These are phyloP conservation scores for Nakazawaea ambrosiae DNA, from an alignment of 805 yeast species.

Conservation along the genomic window DNA sequence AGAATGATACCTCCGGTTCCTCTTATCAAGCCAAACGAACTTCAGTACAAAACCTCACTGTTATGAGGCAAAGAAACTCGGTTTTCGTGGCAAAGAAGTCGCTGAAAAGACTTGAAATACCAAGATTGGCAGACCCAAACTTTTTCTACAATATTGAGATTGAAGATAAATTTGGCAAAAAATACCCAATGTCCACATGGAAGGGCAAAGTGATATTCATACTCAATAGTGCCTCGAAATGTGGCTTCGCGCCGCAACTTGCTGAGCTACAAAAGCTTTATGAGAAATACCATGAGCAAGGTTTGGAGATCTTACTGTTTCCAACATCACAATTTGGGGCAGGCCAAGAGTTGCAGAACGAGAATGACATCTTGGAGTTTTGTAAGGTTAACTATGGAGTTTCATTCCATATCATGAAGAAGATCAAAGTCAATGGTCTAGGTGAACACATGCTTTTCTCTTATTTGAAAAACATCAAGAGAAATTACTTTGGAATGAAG, in stretches of 20 bases:
- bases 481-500: slow-evolving; percentile 51
- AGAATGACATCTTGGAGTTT: slow-evolving; percentile 52
- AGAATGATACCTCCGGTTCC: no score
- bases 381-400: slow-evolving; percentile 74
- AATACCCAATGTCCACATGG: slow-evolving; percentile 2
- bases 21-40: no score
- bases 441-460: slow-evolving; percentile 67
- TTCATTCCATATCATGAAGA: slow-evolving; percentile 69
- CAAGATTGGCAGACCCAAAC: slow-evolving; percentile 1
- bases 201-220: slow-evolving; percentile 5
- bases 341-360: slow-evolving; percentile 53
- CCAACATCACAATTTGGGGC: slow-evolving; percentile 74
- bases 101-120: neutral
- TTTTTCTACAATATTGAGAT: slow-evolving; percentile 1
- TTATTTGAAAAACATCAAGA: slow-evolving; percentile 49
- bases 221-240: slow-evolving; percentile 10
- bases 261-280: slow-evolving; percentile 52
- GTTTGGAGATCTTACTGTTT: slow-evolving; percentile 61
- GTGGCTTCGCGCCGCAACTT: slow-evolving; percentile 54
- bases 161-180: slow-evolving; percentile 5
- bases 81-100: neutral
- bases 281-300: slow-evolving; percentile 45
- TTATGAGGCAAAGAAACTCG: no score
- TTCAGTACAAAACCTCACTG: no score
- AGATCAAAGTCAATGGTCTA: slow-evolving; percentile 74